A percentile compares a stretch with the other conserved stretches of the same genome.
Conservation (phyloP, 257 asterid species). For the Solanum gandarillasii region DNA sequence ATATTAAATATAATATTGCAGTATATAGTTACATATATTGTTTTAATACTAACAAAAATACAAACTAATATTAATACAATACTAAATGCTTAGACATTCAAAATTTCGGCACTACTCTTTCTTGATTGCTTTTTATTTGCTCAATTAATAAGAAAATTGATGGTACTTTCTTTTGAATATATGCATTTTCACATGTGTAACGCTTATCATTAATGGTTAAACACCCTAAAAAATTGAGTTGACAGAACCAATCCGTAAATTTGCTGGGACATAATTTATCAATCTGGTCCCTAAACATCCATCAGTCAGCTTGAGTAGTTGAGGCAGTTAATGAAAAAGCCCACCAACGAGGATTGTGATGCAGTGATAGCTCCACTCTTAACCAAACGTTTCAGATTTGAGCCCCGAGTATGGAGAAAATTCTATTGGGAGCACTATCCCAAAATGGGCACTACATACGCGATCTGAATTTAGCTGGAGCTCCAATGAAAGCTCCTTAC, state of each 20-base stretch:
- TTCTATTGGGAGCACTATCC: background rate
- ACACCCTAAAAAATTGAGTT: background rate
- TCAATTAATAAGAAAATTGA: too few relatives aligned
- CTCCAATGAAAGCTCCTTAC: too few relatives aligned
- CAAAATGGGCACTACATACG: background rate
- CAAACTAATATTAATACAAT: too few relatives aligned
- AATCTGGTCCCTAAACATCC: background rate
- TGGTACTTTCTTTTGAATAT: too few relatives aligned
- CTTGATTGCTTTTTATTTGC: background rate
- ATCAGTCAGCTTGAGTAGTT: background rate
- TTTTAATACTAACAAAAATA: too few relatives aligned
- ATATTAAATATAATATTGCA: too few relatives aligned
- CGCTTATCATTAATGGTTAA: background rate
- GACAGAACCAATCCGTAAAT: background rate
- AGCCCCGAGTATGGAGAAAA: background rate
- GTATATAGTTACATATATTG: too few relatives aligned
- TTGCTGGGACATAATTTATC: background rate
- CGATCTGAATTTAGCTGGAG: background rate
- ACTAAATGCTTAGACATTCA: background rate
- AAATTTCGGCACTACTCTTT: background rate
- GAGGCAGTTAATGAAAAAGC: background rate
- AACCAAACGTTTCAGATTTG: fast-evolving
- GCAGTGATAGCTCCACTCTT: background rate
- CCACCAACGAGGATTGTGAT: background rate
- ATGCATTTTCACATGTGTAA: too few relatives aligned